Conservation (phyloP, 805 yeast species). For the Sungouiella blattae region DNA sequence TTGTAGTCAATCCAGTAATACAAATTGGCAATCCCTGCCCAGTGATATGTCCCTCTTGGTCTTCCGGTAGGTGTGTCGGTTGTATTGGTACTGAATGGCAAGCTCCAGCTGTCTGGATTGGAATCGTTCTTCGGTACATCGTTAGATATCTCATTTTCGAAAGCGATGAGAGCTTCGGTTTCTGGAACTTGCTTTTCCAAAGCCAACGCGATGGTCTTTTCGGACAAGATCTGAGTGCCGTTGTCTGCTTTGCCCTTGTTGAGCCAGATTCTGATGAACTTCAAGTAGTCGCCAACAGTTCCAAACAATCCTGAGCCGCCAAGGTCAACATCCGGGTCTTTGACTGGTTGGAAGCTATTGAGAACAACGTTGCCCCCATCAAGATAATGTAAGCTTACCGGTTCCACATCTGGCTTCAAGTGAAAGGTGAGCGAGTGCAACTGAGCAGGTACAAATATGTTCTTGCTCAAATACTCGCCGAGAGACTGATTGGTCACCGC, state of each 20-base stretch:
- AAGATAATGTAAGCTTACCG: neutral
- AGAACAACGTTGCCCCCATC: neutral
- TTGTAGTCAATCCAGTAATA: slow-evolving; percentile 3
- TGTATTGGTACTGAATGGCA: neutral
- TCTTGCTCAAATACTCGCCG: slow-evolving; percentile 23
- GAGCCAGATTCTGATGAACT: slow-evolving; percentile 1
- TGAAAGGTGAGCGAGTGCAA: slow-evolving; percentile 21
- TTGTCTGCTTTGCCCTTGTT: slow-evolving; percentile 1
- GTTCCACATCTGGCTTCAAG: neutral
- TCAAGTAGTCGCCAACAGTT: slow-evolving; percentile 1
- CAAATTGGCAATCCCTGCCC: slow-evolving; percentile 2
- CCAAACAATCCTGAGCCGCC: slow-evolving; percentile 1
- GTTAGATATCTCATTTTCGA: neutral
- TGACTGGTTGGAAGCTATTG: neutral
- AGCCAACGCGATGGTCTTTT: neutral
- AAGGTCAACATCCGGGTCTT: neutral
- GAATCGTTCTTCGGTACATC: neutral
- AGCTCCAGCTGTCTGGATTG: neutral
- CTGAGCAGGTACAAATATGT: slow-evolving; percentile 27
- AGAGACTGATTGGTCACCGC: slow-evolving; percentile 23
- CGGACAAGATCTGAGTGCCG: neutral
- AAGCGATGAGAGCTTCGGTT: neutral
- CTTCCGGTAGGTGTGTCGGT: neutral
- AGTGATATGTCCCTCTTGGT: neutral
- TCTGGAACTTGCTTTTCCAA: neutral